A percentile compares a stretch with the other conserved stretches of the same genome.
These are phyloP conservation scores for Calocera viscosa DNA, from an alignment of 768 basidiomycete genomes.

Conservation along the genomic window DNA sequence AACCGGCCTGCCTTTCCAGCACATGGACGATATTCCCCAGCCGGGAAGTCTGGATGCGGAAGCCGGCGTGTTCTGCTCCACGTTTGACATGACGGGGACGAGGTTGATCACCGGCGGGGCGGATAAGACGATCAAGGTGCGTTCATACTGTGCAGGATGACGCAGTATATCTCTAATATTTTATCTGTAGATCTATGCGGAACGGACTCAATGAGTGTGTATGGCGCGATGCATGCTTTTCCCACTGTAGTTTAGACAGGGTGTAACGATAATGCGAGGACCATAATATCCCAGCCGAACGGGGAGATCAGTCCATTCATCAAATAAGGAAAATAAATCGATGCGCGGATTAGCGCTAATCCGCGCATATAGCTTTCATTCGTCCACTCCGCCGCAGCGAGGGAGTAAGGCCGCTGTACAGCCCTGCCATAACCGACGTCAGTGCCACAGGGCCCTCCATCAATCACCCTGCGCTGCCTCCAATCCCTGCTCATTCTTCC, in stretches of 20 bases:
- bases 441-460: constrained; percentile 5
- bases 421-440: neutral
- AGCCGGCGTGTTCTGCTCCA: constrained; percentile 91
- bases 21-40: constrained; percentile 84
- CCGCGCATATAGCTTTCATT: too few species aligned
- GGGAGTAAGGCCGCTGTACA: neutral
- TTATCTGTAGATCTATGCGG: constrained; percentile 12
- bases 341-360: too few species aligned
- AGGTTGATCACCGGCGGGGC: constrained; percentile 90
- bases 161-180: neutral
- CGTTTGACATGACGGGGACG: constrained; percentile 91
- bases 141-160: constrained; percentile 18
- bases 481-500: neutral
- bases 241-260: neutral
- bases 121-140: constrained; percentile 96
- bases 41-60: constrained; percentile 98
- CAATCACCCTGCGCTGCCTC: neutral
- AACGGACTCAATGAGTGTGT: constrained; percentile 10
- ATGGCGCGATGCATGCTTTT: neutral
- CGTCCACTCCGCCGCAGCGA: neutral
- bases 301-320: neutral
- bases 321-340: too few species aligned
- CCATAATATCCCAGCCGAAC: neutral
- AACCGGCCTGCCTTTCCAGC: constrained; percentile 90
- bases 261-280: neutral